These are phyloP conservation scores for Aegilops longissima DNA, from an alignment of 176 grass and related monocot genomes.

Conservation along the genomic window DNA sequence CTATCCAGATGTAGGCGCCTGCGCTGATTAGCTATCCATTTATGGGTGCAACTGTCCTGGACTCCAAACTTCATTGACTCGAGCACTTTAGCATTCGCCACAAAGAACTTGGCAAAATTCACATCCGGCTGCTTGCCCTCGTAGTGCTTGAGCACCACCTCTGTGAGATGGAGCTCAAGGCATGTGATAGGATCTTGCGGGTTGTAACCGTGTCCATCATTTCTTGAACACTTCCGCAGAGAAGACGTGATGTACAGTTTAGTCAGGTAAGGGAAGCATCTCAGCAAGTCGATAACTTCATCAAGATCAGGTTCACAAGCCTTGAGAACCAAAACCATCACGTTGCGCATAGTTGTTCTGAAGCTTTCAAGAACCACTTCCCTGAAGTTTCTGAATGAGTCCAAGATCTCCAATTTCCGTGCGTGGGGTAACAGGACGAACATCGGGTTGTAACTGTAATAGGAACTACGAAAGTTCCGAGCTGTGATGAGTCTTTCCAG, in stretches of 20 bases:
- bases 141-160: no score
- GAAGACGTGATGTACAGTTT: neutral
- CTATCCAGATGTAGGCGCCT: neutral
- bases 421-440: neutral
- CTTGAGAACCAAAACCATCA: slow-evolving; percentile 18
- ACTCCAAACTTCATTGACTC: no score
- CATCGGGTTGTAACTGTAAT: neutral
- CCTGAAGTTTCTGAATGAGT: neutral
- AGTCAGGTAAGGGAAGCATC: neutral
- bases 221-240: neutral
- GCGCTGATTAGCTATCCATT: neutral
- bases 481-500: neutral
- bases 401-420: neutral
- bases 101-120: no score
- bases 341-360: neutral
- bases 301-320: neutral
- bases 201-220: neutral
- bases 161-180: no score
- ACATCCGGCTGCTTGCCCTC: no score
- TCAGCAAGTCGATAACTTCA: neutral
- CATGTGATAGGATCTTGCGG: no score
- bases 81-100: no score
- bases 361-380: neutral
- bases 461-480: no score
- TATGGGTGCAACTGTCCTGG: no score